Percentiles rank a stretch among this genome's conserved stretches.
phyloP scores from a whole-genome alignment of 2,329 filamentous ascomycete species.

The Fusarium sp. region DNA sequence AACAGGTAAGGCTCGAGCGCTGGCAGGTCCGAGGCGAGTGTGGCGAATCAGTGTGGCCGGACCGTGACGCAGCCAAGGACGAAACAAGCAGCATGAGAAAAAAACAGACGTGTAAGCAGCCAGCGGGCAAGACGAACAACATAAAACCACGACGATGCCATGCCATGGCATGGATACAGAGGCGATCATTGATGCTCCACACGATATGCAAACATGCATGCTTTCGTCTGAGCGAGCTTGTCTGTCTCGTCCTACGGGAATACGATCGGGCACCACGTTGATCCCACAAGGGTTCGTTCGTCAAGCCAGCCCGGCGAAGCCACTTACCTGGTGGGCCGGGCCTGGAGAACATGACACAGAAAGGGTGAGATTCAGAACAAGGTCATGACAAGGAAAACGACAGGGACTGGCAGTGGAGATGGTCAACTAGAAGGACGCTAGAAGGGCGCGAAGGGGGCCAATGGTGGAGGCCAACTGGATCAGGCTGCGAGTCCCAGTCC shows the following conservation, averaged over 20 bases:
- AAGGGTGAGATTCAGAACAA: conserved; percentile 6
- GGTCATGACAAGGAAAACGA: conserved; percentile 11
- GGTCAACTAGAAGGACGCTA: conserved; percentile 44
- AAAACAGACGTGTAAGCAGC: neutral
- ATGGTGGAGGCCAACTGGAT: conserved; percentile 16
- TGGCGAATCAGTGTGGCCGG: conserved; percentile 33
- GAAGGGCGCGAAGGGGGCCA: conserved; percentile 38
- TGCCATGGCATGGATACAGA: conserved; percentile 4
- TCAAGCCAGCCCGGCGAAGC: conserved; percentile 13
- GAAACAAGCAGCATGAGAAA: neutral
- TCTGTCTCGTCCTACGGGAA: conserved; percentile 6
- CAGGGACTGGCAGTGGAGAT: conserved; percentile 9
- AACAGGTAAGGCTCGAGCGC: conserved; percentile 10
- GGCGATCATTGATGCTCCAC: conserved; percentile 4
- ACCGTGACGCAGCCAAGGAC: conserved; percentile 24
- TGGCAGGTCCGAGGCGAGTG: conserved; percentile 15
- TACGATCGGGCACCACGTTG: conserved; percentile 15
- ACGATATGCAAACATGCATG: conserved; percentile 7
- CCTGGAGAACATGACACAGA: conserved; percentile 1
- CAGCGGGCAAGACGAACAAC: neutral
- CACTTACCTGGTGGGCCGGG: conserved; percentile 1
- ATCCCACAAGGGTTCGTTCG: conserved; percentile 3
- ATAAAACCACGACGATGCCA: neutral
- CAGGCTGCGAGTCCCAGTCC: neutral
- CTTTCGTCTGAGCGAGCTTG: neutral